Percentiles rank a stretch among this genome's conserved stretches.
Conservation (phyloP, 2,329 filamentous ascomycete genomes). For the Gaeumannomyces tritici region DNA sequence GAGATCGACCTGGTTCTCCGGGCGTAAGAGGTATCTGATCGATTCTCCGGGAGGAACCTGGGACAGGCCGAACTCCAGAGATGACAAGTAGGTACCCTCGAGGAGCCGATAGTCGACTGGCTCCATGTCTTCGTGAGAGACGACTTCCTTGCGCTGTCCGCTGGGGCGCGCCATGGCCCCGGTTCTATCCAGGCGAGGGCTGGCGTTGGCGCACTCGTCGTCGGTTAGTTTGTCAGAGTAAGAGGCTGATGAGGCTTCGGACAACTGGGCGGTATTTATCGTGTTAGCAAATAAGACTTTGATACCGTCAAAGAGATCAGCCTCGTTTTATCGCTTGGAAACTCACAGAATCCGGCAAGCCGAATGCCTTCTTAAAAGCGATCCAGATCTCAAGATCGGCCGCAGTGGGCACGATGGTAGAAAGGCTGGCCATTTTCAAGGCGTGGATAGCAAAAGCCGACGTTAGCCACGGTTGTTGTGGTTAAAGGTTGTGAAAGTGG, state of each 20-base stretch:
- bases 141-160: not conserved
- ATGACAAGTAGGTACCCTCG: conserved; percentile 1
- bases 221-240: not conserved
- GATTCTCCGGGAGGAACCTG: not conserved
- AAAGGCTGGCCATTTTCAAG: too few species aligned
- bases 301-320: not conserved
- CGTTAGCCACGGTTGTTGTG: not conserved
- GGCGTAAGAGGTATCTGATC: not conserved
- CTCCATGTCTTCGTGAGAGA: not conserved
- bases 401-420: too few species aligned
- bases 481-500: not conserved
- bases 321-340: not conserved
- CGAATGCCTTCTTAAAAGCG: too few species aligned
- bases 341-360: not conserved
- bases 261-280: not conserved
- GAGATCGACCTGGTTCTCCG: not conserved
- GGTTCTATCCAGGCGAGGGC: not conserved
- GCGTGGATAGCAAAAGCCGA: too few species aligned
- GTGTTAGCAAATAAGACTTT: not conserved
- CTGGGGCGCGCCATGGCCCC: not conserved
- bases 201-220: not conserved
- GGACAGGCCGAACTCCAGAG: not conserved
- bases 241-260: not conserved
- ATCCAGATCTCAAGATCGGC: too few species aligned
- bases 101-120: not conserved